phyloP scores from a whole-genome alignment of 2,329 filamentous ascomycete genomes.

The Colletotrichum viniferum region DNA sequence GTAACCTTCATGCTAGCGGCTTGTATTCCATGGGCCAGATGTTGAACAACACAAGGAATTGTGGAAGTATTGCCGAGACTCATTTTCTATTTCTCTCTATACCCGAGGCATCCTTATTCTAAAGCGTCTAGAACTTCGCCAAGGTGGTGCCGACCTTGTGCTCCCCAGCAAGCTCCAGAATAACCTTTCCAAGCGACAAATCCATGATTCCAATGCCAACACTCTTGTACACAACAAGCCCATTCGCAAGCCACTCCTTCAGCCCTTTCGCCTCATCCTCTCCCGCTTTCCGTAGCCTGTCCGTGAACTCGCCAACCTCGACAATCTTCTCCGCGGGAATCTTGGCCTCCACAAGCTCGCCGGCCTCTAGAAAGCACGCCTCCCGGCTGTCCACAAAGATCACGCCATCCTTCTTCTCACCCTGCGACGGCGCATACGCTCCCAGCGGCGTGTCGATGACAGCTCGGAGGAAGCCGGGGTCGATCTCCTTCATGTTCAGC shows the following conservation, averaged over 20 bases:
- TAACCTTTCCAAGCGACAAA: constrained; percentile 36
- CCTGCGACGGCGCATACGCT: neutral
- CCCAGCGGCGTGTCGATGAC: constrained; percentile 21
- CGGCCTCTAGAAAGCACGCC: constrained; percentile 33
- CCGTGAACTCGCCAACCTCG: constrained; percentile 60
- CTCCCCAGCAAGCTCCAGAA: constrained; percentile 10
- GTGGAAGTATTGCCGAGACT: no score
- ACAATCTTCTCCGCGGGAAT: constrained; percentile 25
- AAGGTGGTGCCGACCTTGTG: constrained; percentile 1
- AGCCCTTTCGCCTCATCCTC: constrained; percentile 44
- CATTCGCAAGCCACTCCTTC: constrained; percentile 63
- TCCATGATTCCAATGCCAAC: constrained; percentile 74
- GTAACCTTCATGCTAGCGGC: no score
- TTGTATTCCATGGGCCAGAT: no score
- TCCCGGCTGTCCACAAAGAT: constrained; percentile 31
- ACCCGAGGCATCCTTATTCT: neutral
- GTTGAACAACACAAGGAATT: no score
- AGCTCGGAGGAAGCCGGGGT: constrained; percentile 29
- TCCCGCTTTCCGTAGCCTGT: constrained; percentile 50
- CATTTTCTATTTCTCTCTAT: no score
- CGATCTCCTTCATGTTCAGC: constrained; percentile 36
- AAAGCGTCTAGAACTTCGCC: neutral
- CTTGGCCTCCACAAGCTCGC: constrained; percentile 32
- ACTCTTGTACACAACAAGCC: constrained; percentile 73
- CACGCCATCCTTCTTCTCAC: constrained; percentile 12